phyloP scores from a whole-genome alignment of 2,329 filamentous ascomycete genomes.

The Diaporthe sp. region DNA sequence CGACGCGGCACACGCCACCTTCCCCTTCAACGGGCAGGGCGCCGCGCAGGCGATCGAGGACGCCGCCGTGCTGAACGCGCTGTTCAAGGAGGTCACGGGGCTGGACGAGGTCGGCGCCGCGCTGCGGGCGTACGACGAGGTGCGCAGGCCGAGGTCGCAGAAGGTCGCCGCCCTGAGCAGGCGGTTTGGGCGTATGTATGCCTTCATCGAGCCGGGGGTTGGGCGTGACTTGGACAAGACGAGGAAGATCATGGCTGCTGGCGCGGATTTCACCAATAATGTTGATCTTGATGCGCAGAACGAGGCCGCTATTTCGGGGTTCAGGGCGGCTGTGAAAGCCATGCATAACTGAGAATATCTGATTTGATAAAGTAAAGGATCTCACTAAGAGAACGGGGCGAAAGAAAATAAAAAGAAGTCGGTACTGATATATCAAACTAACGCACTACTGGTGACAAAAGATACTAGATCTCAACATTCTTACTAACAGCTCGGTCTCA shows the following conservation, averaged over 20 bases:
- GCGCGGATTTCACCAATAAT: slow-evolving; percentile 50
- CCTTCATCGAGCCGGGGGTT: neutral
- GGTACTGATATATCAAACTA: neutral
- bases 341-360: neutral
- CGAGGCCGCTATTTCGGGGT: neutral
- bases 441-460: neutral
- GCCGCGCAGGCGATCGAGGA: slow-evolving; percentile 56
- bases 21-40: slow-evolving; percentile 51
- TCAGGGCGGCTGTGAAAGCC: neutral
- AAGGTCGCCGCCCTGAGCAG: slow-evolving; percentile 50
- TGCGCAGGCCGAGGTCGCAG: slow-evolving; percentile 50
- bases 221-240: slow-evolving; percentile 47
- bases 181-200: slow-evolving; percentile 50
- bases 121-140: slow-evolving; percentile 48
- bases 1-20: slow-evolving; percentile 40
- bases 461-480: neutral
- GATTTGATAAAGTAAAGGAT: too few relatives aligned
- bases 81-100: slow-evolving; percentile 45
- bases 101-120: slow-evolving; percentile 43
- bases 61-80: slow-evolving; percentile 48
- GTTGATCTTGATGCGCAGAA: slow-evolving; percentile 50
- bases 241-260: slow-evolving; percentile 47
- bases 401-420: neutral
- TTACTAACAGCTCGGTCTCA: too few relatives aligned
- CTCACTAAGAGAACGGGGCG: too few relatives aligned